These are phyloP conservation scores for Epichloe sibirici DNA, from an alignment of 2,329 filamentous ascomycete genomes.

Conservation along the genomic window DNA sequence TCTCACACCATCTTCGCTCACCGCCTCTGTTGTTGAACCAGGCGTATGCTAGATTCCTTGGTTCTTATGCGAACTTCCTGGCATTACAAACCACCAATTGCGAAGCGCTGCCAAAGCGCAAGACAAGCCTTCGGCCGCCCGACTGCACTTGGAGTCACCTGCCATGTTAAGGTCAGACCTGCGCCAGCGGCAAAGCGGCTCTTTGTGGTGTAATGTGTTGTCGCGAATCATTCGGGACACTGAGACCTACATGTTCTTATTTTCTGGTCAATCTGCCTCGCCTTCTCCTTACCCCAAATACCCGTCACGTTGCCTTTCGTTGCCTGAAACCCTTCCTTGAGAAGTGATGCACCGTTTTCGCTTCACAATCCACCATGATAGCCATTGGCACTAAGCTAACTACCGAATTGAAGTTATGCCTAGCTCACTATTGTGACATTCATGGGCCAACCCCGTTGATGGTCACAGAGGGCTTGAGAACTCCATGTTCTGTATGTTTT, in stretches of 20 bases:
- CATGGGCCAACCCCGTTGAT: conserved; percentile 58
- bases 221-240: background rate
- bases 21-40: conserved; percentile 5
- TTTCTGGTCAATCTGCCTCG: background rate
- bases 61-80: conserved; percentile 2
- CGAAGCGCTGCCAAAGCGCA: background rate
- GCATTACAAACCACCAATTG: background rate
- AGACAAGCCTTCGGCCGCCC: conserved; percentile 1
- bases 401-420: conserved; percentile 43
- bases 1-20: conserved; percentile 7
- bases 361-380: conserved; percentile 11
- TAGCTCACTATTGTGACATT: conserved; percentile 59
- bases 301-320: background rate
- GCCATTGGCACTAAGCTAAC: conserved; percentile 20
- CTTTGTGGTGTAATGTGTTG: background rate
- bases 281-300: background rate
- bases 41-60: conserved; percentile 1
- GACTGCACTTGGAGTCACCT: conserved; percentile 3
- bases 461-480: conserved; percentile 55
- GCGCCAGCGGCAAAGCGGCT: background rate
- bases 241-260: background rate
- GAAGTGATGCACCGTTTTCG: background rate
- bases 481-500: conserved; percentile 47
- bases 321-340: background rate
- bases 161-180: background rate